Percentiles rank a stretch among this genome's conserved stretches.
Evolutionary conservation across 2,329 filamentous ascomycete species (phyloP).

Genomic region (Hypocreales sp.): DNA sequence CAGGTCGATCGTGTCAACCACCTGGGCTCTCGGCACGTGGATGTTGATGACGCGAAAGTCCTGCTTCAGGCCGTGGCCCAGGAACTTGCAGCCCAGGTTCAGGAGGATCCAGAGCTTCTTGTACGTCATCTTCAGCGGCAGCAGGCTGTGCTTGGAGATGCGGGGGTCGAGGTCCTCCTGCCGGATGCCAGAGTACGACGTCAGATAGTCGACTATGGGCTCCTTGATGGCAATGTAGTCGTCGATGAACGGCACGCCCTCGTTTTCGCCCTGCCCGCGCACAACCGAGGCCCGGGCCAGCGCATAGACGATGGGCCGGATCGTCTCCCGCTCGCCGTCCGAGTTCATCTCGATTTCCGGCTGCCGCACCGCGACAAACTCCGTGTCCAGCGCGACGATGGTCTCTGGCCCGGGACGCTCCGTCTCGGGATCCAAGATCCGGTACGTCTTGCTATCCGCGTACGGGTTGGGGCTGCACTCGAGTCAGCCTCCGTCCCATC

Average conservation of each 20-base stretch:
- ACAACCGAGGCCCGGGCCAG: slow-evolving; percentile 88
- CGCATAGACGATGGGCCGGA: slow-evolving; percentile 78
- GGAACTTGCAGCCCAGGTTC: slow-evolving; percentile 84
- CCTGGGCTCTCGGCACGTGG: slow-evolving; percentile 75
- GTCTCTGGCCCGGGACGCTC: slow-evolving; percentile 59
- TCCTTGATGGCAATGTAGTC: slow-evolving; percentile 92
- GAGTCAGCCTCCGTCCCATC: slow-evolving; percentile 3
- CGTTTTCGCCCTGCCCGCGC: slow-evolving; percentile 59
- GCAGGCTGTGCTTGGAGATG: slow-evolving; percentile 65
- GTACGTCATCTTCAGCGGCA: slow-evolving; percentile 82
- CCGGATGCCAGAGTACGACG: slow-evolving; percentile 83
- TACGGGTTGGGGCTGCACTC: slow-evolving; percentile 20
- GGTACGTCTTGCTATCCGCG: slow-evolving; percentile 35
- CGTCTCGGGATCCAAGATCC: slow-evolving; percentile 33
- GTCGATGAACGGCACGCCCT: slow-evolving; percentile 84
- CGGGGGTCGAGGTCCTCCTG: slow-evolving; percentile 70
- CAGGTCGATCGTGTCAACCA: slow-evolving; percentile 86
- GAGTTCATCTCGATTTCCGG: slow-evolving; percentile 95
- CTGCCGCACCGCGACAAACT: slow-evolving; percentile 86
- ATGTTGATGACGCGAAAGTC: slow-evolving; percentile 99
- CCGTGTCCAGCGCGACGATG: slow-evolving; percentile 82
- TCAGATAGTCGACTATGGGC: slow-evolving; percentile 87
- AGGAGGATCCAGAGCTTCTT: slow-evolving; percentile 96
- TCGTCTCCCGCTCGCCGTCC: slow-evolving; percentile 81
- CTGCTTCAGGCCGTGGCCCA: slow-evolving; percentile 84